Conservation (phyloP, 108 stramenopile genomes). For the Craspedostauros australis region DNA sequence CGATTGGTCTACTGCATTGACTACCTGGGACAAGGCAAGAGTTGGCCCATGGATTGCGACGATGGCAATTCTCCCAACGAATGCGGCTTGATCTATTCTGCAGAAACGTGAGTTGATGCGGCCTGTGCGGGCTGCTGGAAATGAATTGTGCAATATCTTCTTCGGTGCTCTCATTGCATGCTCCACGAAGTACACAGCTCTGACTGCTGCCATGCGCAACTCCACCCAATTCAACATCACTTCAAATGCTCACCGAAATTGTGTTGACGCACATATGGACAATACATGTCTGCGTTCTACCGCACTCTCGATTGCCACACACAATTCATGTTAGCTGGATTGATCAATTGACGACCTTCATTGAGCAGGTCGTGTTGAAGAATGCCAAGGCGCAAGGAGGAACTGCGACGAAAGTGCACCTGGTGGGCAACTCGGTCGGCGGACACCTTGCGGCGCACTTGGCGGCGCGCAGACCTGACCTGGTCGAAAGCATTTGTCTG, state of each 20-base stretch:
- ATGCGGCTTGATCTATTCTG: constrained; percentile 53
- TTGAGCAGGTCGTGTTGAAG: constrained; percentile 43
- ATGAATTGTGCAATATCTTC: no score
- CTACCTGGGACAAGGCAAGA: constrained; percentile 80
- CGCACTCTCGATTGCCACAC: not conserved
- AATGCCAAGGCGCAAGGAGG: constrained; percentile 1
- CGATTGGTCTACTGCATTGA: constrained; percentile 61
- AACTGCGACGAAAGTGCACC: constrained; percentile 34
- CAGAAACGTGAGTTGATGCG: no score
- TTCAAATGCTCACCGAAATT: no score
- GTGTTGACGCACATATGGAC: no score
- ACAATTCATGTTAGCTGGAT: constrained; percentile 31
- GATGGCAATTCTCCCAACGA: constrained; percentile 58
- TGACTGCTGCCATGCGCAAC: no score
- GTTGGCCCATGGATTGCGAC: constrained; percentile 71
- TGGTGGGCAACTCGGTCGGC: constrained; percentile 77
- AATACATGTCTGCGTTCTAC: not conserved
- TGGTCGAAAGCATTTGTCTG: constrained; percentile 43
- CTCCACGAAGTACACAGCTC: no score
- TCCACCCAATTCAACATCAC: no score
- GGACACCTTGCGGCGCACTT: constrained; percentile 66
- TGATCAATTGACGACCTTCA: constrained; percentile 56
- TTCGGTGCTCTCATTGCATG: no score
- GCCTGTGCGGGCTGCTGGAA: no score
- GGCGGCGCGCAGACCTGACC: constrained; percentile 41